These are phyloP conservation scores for Cytidiella melzeri DNA, from an alignment of 768 basidiomycete genomes.

Conservation along the genomic window DNA sequence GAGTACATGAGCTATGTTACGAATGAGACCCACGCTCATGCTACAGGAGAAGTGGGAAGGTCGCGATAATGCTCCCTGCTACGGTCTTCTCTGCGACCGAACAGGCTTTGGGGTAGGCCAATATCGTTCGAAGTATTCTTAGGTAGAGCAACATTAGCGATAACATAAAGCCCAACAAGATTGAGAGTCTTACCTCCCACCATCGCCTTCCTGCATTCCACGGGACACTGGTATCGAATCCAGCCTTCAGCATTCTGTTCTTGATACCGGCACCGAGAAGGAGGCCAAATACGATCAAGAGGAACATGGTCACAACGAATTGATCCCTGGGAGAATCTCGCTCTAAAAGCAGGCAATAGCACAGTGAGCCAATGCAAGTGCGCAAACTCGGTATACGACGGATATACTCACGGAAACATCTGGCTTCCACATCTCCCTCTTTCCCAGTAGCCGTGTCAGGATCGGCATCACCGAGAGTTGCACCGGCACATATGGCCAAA, in stretches of 20 bases:
- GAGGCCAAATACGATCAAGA: constrained; percentile 82
- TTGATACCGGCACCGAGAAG: constrained; percentile 81
- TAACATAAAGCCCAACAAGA: too few species aligned
- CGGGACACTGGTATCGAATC: constrained; percentile 54
- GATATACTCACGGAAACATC: constrained; percentile 92
- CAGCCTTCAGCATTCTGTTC: constrained; percentile 74
- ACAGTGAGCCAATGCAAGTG: constrained; percentile 12
- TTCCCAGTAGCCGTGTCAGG: constrained; percentile 92
- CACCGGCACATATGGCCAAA: constrained; percentile 74
- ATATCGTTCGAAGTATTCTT: constrained; percentile 46
- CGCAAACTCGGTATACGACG: constrained; percentile 11
- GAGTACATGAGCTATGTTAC: not conserved
- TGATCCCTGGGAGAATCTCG: constrained; percentile 95
- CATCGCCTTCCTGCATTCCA: constrained; percentile 64
- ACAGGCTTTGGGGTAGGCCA: constrained; percentile 33
- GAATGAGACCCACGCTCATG: constrained; percentile 3
- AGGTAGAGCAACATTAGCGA: too few species aligned
- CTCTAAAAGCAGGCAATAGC: constrained; percentile 39
- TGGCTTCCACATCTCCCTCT: constrained; percentile 92
- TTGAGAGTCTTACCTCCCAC: constrained; percentile 63
- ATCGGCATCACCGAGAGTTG: constrained; percentile 78
- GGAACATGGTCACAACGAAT: constrained; percentile 85
- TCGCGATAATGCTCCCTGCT: constrained; percentile 41
- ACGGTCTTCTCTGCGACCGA: constrained; percentile 19
- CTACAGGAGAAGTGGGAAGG: constrained; percentile 27